Conservation (phyloP, 345 rosid species). For the Pugionium cornutum region DNA sequence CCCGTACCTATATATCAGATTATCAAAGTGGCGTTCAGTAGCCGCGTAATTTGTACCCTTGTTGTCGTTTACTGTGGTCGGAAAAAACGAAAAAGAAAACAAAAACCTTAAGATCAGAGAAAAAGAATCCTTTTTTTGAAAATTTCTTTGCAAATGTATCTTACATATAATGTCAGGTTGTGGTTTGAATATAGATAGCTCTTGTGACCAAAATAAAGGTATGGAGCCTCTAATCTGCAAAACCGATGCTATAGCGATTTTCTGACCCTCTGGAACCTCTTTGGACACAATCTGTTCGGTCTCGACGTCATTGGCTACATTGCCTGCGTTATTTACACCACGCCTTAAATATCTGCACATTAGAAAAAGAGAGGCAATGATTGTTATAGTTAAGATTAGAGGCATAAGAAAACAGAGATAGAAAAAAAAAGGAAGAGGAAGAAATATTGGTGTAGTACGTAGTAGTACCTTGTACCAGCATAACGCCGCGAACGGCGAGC, state of each 20-base stretch:
- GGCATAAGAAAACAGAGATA: constrained; percentile 13
- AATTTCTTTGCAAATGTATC: constrained; percentile 16
- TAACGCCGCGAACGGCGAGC: constrained; percentile 93
- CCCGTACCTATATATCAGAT: constrained; percentile 80
- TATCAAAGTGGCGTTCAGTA: constrained; percentile 76
- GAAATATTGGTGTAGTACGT: background rate
- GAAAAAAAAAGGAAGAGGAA: background rate
- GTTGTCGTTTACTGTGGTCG: constrained; percentile 55
- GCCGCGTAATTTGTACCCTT: constrained; percentile 68
- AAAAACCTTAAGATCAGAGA: background rate
- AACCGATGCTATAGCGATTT: constrained; percentile 68
- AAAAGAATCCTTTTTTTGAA: background rate
- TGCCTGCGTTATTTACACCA: constrained; percentile 81
- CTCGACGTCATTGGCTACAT: constrained; percentile 98
- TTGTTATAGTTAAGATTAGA: constrained; percentile 10
- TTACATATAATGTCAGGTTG: constrained; percentile 85
- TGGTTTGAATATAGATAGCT: constrained; percentile 66
- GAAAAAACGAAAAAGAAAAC: constrained; percentile 39
- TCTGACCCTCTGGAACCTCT: constrained; percentile 61
- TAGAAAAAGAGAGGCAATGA: constrained; percentile 5
- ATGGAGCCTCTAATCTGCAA: constrained; percentile 95
- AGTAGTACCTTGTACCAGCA: constrained; percentile 90
- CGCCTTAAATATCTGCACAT: constrained; percentile 73
- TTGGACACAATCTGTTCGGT: constrained; percentile 85
- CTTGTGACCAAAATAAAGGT: constrained; percentile 94